Conservation (phyloP, 805 yeast species). For the Teunomyces funiuensis region DNA sequence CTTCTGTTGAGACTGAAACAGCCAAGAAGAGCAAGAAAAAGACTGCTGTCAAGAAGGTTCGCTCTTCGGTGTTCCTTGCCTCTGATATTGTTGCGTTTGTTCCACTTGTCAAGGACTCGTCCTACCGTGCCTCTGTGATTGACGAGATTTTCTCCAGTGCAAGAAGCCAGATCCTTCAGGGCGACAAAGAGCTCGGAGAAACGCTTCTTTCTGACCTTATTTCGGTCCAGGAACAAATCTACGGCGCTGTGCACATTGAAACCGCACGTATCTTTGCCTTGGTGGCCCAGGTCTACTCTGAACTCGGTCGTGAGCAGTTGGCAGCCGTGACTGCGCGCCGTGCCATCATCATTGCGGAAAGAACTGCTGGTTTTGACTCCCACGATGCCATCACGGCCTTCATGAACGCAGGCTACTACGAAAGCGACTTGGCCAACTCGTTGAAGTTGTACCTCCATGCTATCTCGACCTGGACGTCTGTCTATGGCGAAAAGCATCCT, state of each 20-base stretch:
- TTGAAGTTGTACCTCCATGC: constrained; percentile 63
- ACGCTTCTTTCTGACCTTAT: constrained; percentile 68
- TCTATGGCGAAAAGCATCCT: constrained; percentile 69
- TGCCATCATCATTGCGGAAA: constrained; percentile 72
- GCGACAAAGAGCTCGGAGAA: constrained; percentile 55
- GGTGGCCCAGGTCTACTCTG: constrained; percentile 66
- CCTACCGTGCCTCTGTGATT: constrained; percentile 62
- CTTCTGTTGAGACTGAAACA: constrained; percentile 12
- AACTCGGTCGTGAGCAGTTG: constrained; percentile 51
- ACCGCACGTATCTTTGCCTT: constrained; percentile 69
- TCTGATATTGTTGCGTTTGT: constrained; percentile 67
- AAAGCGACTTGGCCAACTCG: constrained; percentile 60
- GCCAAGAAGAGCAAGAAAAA: constrained; percentile 27
- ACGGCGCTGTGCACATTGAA: constrained; percentile 77
- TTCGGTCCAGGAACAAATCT: constrained; percentile 75
- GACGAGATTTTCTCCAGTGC: constrained; percentile 78
- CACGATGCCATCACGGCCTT: constrained; percentile 70
- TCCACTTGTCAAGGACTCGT: constrained; percentile 75
- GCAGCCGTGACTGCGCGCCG: constrained; percentile 68
- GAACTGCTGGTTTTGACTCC: constrained; percentile 79
- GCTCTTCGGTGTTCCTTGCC: constrained; percentile 48
- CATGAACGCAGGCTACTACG: constrained; percentile 73
- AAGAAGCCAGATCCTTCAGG: constrained; percentile 36
- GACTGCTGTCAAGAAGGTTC: constrained; percentile 32
- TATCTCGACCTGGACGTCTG: constrained; percentile 53